phyloP scores from a whole-genome alignment of 2,329 filamentous ascomycete genomes.

The Didymella pomorum region DNA sequence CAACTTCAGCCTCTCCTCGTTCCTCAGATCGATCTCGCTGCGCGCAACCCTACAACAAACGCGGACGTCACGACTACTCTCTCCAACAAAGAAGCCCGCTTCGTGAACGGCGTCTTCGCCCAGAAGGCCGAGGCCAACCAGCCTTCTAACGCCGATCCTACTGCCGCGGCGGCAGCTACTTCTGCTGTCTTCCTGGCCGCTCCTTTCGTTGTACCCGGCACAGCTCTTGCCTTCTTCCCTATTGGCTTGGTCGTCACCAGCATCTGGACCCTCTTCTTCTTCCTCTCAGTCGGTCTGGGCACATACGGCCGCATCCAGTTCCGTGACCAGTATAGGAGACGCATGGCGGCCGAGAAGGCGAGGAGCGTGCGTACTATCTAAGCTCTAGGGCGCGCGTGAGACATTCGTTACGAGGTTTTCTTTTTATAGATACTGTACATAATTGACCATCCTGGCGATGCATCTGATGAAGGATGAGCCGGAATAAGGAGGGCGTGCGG shows the following conservation, averaged over 20 bases:
- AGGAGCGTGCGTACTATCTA: constrained; percentile 48
- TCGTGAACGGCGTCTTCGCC: constrained; percentile 75
- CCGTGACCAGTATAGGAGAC: constrained; percentile 67
- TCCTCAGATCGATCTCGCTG: constrained; percentile 72
- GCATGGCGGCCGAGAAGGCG: constrained; percentile 54
- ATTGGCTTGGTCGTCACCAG: constrained; percentile 72
- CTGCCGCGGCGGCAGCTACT: constrained; percentile 50
- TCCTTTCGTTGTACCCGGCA: constrained; percentile 74
- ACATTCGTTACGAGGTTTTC: constrained; percentile 11
- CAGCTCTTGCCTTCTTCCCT: constrained; percentile 73
- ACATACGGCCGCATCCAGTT: constrained; percentile 73
- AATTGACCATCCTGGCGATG: constrained; percentile 27
- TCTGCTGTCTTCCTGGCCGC: constrained; percentile 51
- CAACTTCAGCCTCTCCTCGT: constrained; percentile 70
- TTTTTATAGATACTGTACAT: constrained; percentile 30
- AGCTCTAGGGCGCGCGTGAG: constrained; percentile 1
- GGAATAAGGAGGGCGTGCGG: neutral
- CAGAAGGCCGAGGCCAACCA: constrained; percentile 56
- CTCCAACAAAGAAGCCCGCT: constrained; percentile 73
- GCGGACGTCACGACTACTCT: constrained; percentile 68
- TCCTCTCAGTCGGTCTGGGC: constrained; percentile 66
- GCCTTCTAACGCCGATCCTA: constrained; percentile 58
- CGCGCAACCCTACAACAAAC: constrained; percentile 58
- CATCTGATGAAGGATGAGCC: neutral
- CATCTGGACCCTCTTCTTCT: constrained; percentile 65